Base-by-base conservation (phyloP, 2,329 filamentous ascomycete genomes). In the Exophiala viscosa region DNA sequence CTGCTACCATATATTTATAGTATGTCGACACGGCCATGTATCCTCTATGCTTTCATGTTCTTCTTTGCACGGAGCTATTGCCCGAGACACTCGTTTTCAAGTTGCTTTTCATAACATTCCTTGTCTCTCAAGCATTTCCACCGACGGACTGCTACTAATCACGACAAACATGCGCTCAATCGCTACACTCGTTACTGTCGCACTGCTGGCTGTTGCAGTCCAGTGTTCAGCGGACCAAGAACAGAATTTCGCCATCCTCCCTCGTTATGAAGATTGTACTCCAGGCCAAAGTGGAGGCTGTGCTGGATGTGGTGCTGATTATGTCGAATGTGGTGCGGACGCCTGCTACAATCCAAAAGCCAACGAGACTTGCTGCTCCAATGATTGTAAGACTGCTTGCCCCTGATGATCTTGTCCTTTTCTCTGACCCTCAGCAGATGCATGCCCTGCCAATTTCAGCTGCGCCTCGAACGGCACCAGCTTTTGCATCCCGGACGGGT, bases 321-420 rank as follows among this genome's bases (percentile, higher is more conserved):
- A 40, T 38, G 49, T 52, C 14, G 43, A 31, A 17, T 58, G 55
- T 18, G 51, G 55, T 41, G 8, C 45, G 17, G 52, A 52, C 13
- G 41, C 48, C 34, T 58, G 55, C 49, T 75, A 51, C 39, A 54
- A 46, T 23, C 52, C 55, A 14, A 47, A 20, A 33, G 54, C 48
- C 23, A 60, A 60, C 11, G 58, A 64, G 15, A 47, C 55, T 28
- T 64, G 62, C 53, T 63, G 62, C 50, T 45, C 47, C 15, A 57
- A 48, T 42, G 54, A 50, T 51, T 63, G 61, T 61, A 56, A 46
- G 60, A 42, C 15, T 9, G 20, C 18, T 11, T 5, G 1, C 2
- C 33, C 8, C 18, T 28, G 38, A 18, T 14, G 9, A 14, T 13
- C 5, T 5, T 14, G 20, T 36, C n/a, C 8, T n/a, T 18, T 34